Base-by-base conservation (phyloP, 495 filamentous ascomycete genomes). In the Podospora pseudocomata region DNA sequence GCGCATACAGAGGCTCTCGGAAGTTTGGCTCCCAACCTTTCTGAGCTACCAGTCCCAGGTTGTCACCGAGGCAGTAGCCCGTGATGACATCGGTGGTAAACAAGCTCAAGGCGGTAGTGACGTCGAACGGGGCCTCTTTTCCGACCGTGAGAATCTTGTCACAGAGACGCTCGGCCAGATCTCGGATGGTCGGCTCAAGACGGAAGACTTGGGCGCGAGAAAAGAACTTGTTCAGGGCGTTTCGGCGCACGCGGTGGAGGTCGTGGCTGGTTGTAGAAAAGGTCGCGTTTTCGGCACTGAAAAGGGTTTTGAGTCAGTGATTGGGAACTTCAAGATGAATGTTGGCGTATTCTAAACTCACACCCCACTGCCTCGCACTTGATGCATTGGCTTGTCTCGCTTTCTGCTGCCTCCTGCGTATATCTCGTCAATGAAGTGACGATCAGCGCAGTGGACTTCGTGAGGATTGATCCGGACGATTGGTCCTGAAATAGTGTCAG, bases 211-310 rank as follows among this genome's bases (percentile, higher is more conserved):
- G 61, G 19, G 57, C 58, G 13, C 9, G 62, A 23, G 67, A 69
- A 56, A 69, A 69, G 57, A 69, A 69, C 20, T 26, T 27, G 63
- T 65, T 69, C 18, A 69, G 34, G 58, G 67, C 30, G 44, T 69
- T 69, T 39, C 67, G 67, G 3, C 67, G 63, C n/a, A 55, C 18
- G 20, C 67, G 67, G 30, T 69, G 67, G 39, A 69, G 16, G 28
- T 69, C 67, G 30, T 69, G 67, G 26, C 60, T 32, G 23, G 63
- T 32, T 2, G 67, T 69, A 6, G 67, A 23, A 7, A 69, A 63
- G 57, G 65, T 65, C 6, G 67, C 65, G 27, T 66, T 20, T 3
- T 23, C 63, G 6, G 67, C 67, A 16, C 39, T 49, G 9, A 13
- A 49, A 49, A 7, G 0, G 6, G 9, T 16, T 49, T 49, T 16